Evolutionary conservation across 768 basidiomycete species (phyloP).

Genomic region (Naematelia encephala): DNA sequence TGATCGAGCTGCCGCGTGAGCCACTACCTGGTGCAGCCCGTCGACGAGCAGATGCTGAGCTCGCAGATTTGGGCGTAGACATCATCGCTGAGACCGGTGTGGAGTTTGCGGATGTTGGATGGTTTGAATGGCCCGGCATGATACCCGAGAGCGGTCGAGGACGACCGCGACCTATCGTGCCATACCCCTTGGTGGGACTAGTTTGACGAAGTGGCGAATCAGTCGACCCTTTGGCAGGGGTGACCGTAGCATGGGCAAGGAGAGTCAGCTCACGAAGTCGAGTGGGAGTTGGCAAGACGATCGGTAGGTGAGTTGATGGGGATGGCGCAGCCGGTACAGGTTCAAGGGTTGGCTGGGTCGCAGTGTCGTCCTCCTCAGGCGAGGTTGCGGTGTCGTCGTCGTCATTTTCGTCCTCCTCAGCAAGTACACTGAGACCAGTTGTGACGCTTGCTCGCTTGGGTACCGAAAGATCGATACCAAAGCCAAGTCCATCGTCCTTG

Average conservation of each 20-base stretch:
- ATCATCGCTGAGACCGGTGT: conserved; percentile 15
- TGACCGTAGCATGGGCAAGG: conserved; percentile 16
- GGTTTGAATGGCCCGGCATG: not conserved
- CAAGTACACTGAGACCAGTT: conserved; percentile 27
- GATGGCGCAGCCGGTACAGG: conserved; percentile 5
- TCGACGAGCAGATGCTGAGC: conserved; percentile 6
- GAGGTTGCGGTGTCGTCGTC: conserved; percentile 24
- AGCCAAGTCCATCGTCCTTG: conserved; percentile 33
- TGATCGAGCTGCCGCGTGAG: conserved; percentile 33
- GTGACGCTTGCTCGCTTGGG: conserved; percentile 29
- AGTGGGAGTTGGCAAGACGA: conserved; percentile 10
- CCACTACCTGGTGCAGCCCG: conserved; percentile 17
- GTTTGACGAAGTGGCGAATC: conserved; percentile 16
- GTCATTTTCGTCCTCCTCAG: conserved; percentile 42
- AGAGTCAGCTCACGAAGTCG: conserved; percentile 24
- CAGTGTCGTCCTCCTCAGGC: not conserved
- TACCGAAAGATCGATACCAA: conserved; percentile 20
- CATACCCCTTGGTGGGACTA: conserved; percentile 34
- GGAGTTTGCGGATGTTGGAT: conserved; percentile 11
- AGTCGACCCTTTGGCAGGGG: conserved; percentile 9
- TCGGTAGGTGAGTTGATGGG: conserved; percentile 1
- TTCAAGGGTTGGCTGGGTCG: not conserved
- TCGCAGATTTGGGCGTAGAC: conserved; percentile 24
- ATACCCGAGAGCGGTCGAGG: conserved; percentile 35
- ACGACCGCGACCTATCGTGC: conserved; percentile 38